A percentile compares a stretch with the other conserved stretches of the same genome.
phyloP scores from a whole-genome alignment of 1,284 basidiomycete species.

The Stereum hirsutum region DNA sequence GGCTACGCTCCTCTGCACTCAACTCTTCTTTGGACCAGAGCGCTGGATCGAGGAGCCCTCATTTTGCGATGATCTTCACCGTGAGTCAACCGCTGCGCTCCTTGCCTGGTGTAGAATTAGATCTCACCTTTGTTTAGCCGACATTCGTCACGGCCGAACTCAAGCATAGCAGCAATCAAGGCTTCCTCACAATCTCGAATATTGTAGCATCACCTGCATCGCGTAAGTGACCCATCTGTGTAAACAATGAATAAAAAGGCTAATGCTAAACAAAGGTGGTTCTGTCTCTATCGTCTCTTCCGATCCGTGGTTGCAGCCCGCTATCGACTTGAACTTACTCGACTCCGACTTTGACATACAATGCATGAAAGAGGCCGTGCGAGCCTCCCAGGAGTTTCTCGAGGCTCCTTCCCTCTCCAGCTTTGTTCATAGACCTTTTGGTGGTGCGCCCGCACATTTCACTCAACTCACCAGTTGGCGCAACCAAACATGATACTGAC shows the following conservation, averaged over 20 bases:
- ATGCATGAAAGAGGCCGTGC: slow-evolving; percentile 23
- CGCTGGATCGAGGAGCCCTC: not conserved
- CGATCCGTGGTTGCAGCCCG: slow-evolving; percentile 28
- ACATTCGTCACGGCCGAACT: not conserved
- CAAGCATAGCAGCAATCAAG: not conserved
- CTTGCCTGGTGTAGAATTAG: no score
- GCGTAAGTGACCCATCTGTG: not conserved
- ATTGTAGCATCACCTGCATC: slow-evolving; percentile 7
- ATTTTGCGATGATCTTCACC: not conserved
- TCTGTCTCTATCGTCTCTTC: slow-evolving; percentile 23
- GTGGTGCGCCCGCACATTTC: not conserved
- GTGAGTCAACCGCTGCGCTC: not conserved
- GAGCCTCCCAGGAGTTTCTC: slow-evolving; percentile 21
- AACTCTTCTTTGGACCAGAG: not conserved
- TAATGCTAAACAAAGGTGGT: slow-evolving; percentile 21
- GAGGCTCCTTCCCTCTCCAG: slow-evolving; percentile 23
- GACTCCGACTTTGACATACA: slow-evolving; percentile 25
- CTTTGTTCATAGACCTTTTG: slow-evolving; percentile 17
- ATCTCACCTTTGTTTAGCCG: not conserved
- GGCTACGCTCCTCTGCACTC: not conserved
- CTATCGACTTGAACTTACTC: slow-evolving; percentile 27
- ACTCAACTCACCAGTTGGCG: not conserved
- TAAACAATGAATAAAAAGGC: not conserved
- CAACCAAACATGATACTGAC: no score
- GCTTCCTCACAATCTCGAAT: not conserved